Evolutionary conservation across 2,329 filamentous ascomycete species (phyloP).

Genomic region (Arthrobotrys megalospora): DNA sequence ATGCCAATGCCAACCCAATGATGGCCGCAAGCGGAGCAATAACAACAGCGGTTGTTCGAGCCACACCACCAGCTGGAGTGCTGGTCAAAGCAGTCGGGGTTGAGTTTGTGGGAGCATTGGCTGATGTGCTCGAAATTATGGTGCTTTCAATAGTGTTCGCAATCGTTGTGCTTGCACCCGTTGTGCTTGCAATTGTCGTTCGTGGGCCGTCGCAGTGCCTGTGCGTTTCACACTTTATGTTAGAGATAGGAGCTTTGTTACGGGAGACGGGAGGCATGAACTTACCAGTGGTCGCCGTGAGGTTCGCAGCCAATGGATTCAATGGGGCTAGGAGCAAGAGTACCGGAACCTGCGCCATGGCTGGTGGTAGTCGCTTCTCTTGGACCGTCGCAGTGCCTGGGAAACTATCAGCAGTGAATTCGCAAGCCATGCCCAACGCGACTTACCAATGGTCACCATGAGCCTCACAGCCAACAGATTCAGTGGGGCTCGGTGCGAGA

Average conservation of each 20-base stretch:
- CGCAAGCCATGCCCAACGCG: not conserved
- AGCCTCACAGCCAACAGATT: conserved; percentile 14
- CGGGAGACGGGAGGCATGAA: too few relatives aligned
- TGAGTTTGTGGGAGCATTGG: not conserved
- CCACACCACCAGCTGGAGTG: conserved; percentile 12
- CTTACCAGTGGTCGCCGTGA: conserved; percentile 29
- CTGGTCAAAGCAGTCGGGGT: conserved; percentile 12
- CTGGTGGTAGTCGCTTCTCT: conserved; percentile 5
- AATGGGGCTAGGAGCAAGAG: conserved; percentile 17
- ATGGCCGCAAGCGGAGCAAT: conserved; percentile 33
- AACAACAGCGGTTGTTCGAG: conserved; percentile 14
- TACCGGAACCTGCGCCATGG: conserved; percentile 8
- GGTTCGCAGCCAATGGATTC: conserved; percentile 22
- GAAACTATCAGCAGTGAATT: not conserved
- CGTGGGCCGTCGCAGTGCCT: conserved; percentile 21
- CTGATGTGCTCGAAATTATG: not conserved
- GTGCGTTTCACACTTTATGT: not conserved
- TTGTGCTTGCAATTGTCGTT: conserved; percentile 12
- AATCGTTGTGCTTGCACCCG: not conserved
- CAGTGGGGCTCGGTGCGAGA: conserved; percentile 15
- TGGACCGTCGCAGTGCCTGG: conserved; percentile 24
- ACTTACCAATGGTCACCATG: conserved; percentile 30
- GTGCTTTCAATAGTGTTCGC: too few relatives aligned
- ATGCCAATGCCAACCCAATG: conserved; percentile 30
- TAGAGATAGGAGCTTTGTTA: not conserved